Conservation (phyloP, 2,329 filamentous ascomycete genomes). For the Colletotrichum somersetense region DNA sequence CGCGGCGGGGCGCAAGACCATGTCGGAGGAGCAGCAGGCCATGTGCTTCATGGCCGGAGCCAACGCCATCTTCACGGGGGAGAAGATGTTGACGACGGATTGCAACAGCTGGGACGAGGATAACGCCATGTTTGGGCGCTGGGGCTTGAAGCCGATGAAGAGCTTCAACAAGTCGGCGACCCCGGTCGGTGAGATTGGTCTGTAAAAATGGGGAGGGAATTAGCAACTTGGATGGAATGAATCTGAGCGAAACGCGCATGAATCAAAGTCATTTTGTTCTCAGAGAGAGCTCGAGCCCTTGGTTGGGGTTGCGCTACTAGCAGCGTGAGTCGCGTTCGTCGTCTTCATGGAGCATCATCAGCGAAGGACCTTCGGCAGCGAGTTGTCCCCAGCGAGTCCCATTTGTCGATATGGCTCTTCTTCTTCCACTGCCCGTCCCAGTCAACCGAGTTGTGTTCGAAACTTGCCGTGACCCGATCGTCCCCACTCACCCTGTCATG, state of each 20-base stretch:
- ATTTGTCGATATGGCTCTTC: constrained; percentile 30
- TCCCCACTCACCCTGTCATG: neutral
- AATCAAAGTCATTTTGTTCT: too few relatives aligned
- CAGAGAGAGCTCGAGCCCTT: neutral
- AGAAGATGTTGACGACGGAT: constrained; percentile 95
- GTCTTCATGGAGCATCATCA: too few relatives aligned
- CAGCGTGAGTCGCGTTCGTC: neutral
- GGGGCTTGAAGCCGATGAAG: constrained; percentile 85
- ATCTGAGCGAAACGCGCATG: neutral
- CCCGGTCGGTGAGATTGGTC: constrained; percentile 12
- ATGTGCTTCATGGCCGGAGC: constrained; percentile 91
- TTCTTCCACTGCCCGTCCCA: too few relatives aligned
- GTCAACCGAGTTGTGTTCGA: too few relatives aligned
- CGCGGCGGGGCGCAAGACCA: constrained; percentile 84
- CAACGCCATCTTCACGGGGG: constrained; percentile 94
- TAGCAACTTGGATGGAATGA: neutral
- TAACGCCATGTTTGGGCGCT: constrained; percentile 83
- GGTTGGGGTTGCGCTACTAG: neutral
- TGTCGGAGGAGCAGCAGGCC: constrained; percentile 90
- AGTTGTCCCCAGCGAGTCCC: constrained; percentile 43
- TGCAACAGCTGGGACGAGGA: constrained; percentile 95
- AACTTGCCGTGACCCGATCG: too few relatives aligned
- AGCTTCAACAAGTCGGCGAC: constrained; percentile 56
- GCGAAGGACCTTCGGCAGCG: constrained; percentile 47
- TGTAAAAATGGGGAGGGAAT: neutral